Evolutionary conservation across 257 asterid genomes (phyloP), one percentile per base, ranked within the genome.

Genomic region (Fraxinus pennsylvanica): DNA sequence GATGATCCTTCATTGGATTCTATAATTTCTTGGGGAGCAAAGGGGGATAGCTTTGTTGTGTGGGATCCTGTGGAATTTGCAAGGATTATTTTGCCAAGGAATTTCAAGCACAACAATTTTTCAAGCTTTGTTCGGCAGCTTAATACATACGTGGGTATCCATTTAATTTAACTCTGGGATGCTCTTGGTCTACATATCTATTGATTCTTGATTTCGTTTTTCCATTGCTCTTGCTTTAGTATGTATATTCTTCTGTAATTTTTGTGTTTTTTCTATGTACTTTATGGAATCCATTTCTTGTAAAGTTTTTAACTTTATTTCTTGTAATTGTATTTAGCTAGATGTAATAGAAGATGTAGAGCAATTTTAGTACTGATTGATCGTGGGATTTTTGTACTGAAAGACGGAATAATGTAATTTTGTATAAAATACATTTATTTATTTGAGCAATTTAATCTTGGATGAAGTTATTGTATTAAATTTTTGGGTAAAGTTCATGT

Each of bases 61-160:
- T 90, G 96, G 97, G 94, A 94, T 19, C 94, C 88, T 3, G 74
- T 84, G 50, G 97, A 91, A 70, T 94, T 92, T 65, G 81, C 97
- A 10, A 87, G 91, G 74, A 27, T 47, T 35, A 72, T 92, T 25
- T 77, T 94, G 82, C 98, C 98, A 0, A 85, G 85, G 83, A 87
- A 86, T 79, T 94, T 94, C 90, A 94, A 94, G 91, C 98, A 94
- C 90, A 90, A 86, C 88, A 92, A 94, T 79, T 94, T 91, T 86
- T 92, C 97, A 4, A 94, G 98, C 85, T 94, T 94, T 85, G 97
- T 94, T 82, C 95, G 98, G 13, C 98, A 93, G 90, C 97, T 93
- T 38, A 93, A 93, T 80, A 93, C 97, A 72, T 93, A 93, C 80
- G 98, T 93, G 94, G 92, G 97, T 93, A 91, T 81, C 61, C 78